Conservation (phyloP, 257 asterid species). For the Solanum gandarillasii region DNA sequence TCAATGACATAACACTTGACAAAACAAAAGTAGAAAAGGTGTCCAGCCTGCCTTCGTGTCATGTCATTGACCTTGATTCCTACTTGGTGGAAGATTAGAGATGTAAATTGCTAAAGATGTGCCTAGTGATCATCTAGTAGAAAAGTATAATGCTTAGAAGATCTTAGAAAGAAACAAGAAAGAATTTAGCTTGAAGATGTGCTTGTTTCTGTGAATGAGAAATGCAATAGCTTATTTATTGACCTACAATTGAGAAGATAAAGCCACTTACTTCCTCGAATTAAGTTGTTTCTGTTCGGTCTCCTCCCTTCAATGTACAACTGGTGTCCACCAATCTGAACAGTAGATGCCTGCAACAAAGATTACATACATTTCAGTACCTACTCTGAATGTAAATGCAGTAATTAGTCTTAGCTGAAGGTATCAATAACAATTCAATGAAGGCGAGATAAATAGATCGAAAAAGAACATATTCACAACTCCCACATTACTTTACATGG, state of each 20-base stretch:
- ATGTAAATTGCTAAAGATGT: not conserved
- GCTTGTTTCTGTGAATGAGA: not conserved
- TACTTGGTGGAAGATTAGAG: not conserved
- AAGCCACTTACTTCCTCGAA: conserved; percentile 68
- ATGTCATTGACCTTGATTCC: not conserved
- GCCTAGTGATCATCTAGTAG: not conserved
- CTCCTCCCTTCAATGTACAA: conserved; percentile 91
- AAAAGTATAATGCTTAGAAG: not conserved
- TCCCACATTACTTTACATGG: not conserved
- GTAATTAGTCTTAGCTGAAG: not conserved
- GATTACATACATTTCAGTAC: not conserved
- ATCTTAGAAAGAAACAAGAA: not conserved
- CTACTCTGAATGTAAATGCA: not conserved
- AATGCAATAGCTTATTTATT: not conserved
- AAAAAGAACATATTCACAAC: not conserved
- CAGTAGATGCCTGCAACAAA: conserved; percentile 60
- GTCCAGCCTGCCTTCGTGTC: not conserved
- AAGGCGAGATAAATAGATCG: not conserved
- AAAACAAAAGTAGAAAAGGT: not conserved
- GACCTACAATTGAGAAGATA: not conserved
- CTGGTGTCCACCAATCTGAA: conserved; percentile 64
- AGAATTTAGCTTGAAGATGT: not conserved
- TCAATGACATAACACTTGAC: not conserved
- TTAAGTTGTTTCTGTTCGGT: conserved; percentile 58
- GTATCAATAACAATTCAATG: not conserved